Percentiles rank a stretch among this genome's conserved stretches.
Evolutionary conservation across 2,329 filamentous ascomycete species (phyloP).

Genomic region (Eurotiales sp.): DNA sequence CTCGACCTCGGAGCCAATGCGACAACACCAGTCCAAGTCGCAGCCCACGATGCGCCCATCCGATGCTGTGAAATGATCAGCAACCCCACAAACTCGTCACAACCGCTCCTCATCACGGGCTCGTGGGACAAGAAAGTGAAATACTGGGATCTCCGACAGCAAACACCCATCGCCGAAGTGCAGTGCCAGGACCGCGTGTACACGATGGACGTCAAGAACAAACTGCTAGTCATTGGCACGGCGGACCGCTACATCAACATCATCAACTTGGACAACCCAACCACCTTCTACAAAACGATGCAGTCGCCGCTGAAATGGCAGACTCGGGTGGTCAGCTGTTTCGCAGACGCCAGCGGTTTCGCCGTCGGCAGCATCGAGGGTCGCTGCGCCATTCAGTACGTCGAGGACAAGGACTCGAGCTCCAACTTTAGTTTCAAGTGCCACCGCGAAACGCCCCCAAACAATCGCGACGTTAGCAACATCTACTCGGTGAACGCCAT

Average conservation of each 20-base stretch:
- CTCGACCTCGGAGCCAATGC: constrained; percentile 67
- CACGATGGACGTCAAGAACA: constrained; percentile 84
- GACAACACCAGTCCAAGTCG: constrained; percentile 63
- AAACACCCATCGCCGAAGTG: constrained; percentile 43
- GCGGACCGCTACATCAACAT: constrained; percentile 97
- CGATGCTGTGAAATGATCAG: constrained; percentile 75
- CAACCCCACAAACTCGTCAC: constrained; percentile 45
- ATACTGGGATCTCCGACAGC: constrained; percentile 55
- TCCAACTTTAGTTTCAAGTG: constrained; percentile 99
- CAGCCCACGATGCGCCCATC: constrained; percentile 80
- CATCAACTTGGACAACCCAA: constrained; percentile 82
- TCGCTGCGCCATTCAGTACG: constrained; percentile 95
- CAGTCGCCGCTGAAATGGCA: constrained; percentile 98
- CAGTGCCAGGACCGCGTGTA: constrained; percentile 60
- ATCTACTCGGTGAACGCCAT: constrained; percentile 97
- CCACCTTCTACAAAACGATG: constrained; percentile 91
- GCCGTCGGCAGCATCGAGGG: constrained; percentile 96
- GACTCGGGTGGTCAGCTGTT: constrained; percentile 91
- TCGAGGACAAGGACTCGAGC: constrained; percentile 87
- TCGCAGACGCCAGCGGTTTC: constrained; percentile 85
- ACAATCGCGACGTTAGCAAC: constrained; percentile 66
- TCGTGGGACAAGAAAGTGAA: constrained; percentile 58
- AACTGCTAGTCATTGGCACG: constrained; percentile 85
- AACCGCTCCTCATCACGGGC: constrained; percentile 83
- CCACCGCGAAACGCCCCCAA: constrained; percentile 74